Base-by-base conservation (phyloP, 305 asterid genomes). In the Fraxinus dipetala region DNA sequence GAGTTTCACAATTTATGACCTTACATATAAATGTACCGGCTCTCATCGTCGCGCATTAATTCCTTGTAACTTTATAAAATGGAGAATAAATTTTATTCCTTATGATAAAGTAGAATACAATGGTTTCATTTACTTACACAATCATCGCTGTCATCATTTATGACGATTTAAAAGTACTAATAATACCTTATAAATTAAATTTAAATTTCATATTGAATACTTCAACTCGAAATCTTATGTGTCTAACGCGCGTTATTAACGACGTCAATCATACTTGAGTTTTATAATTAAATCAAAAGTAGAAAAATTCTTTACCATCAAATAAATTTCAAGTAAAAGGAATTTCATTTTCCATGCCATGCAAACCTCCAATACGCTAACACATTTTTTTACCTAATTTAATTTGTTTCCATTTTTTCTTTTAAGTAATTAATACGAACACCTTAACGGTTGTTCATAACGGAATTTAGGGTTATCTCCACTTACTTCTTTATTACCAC, bases 391-490 rank as follows among this genome's bases (percentile, higher is more conserved):
- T 5, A 72, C 45, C 31, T 16, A 70, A 79, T 65, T 79, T 76
- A 26, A 75, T 48, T 30, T 48, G 36, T 20, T 30, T 38, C 54
- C 9, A 13, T 28, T 45, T 32, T 72, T 14, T 18, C 9, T 34
- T 4, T 4, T 11, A 11, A 43, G 78, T 65, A 54, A 79, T 38
- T 83, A 80, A 80, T 67, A 83, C 69, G 32, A 54, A 63, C 70
- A 14, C 65, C 75, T 16, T 54, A 54, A 54, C 65, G 26, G 26
- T n/a, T n/a, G 26, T 18, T 54, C 65, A 54, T n/a, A 79, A 13
- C 38, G 81, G 77, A 67, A 84, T 76, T 51, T 84, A 85, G 85
- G 89, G 86, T 80, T 85, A 82, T 77, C 86, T 86, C 84, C 84
- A 72, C 80, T 77, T 84, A 74, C 77, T 78, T 32, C 81, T 80